Evolutionary conservation across 805 yeast genomes (phyloP), one percentile per base, ranked within the genome.

Genomic region (Naumovozyma dairenensis): DNA sequence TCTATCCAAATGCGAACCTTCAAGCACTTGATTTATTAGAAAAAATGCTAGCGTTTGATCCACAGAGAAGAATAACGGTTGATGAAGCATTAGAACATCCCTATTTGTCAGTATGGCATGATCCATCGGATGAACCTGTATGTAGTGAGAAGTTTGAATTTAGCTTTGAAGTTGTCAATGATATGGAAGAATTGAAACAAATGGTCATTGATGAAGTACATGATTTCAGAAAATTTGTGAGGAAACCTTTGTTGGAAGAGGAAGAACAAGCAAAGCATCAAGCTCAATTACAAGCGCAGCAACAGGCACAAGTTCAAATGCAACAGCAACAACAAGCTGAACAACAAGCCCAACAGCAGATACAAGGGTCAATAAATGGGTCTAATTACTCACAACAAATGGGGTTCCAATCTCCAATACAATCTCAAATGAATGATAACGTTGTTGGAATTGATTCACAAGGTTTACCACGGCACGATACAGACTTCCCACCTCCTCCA

Each of bases 81-180:
- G 84, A 80, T 36, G 80, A 85, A 45, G 96, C 97, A 0, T 65
- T 89, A 33, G 69, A 66, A 38, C 98, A 89, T 60, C 94, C 95
- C 6, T 89, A 87, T 54, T 62, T 89, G 35, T 66, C 75, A 30
- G 71, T 81, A 16, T 89, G 96, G 87, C 96, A 85, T 54, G 95
- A 86, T 57, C 87, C 94, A 5, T 69, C 72, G 21, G 97, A 92
- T 53, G 97, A 92, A 59, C 86, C 86, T 6, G 77, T 69, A 29
- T 84, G 95, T 55, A 72, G 74, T 30, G 65, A 71, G 1, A 80
- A 80, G 46, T 85, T 86, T 55, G 94, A 86, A 51, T 86, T 86
- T 54, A 66, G 81, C 4, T 86, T 86, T 56, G 96, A 86, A 63
- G 79, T 72, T n/a, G 79, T 78, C 16, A 83, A 84, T 43, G 94